Percentiles rank a stretch among this genome's conserved stretches.
phyloP scores from a whole-genome alignment of 1,139 yeast genomes.

The Suhomyces panamericanus region DNA sequence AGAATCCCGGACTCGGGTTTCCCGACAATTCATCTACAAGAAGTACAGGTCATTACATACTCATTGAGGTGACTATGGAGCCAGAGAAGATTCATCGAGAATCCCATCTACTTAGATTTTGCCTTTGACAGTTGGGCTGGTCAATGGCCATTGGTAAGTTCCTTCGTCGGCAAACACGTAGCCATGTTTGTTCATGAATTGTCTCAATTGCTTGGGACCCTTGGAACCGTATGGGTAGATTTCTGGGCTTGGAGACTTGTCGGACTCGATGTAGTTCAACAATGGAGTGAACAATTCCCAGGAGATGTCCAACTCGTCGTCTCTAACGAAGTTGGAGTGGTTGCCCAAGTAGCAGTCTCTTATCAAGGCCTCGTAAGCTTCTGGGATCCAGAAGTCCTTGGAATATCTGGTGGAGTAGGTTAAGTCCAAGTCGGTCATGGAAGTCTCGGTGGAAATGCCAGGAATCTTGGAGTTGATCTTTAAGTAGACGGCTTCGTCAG shows the following conservation, averaged over 20 bases:
- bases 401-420: conserved; percentile 79
- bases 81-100: background rate
- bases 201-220: conserved; percentile 71
- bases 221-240: conserved; percentile 86
- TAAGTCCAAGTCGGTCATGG: conserved; percentile 86
- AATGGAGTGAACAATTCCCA: conserved; percentile 95
- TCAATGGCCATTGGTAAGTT: conserved; percentile 80
- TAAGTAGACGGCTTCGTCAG: conserved; percentile 89
- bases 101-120: conserved; percentile 23
- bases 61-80: background rate
- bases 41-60: conserved; percentile 1
- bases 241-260: conserved; percentile 61
- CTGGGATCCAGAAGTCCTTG: conserved; percentile 90
- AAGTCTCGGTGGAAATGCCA: conserved; percentile 78
- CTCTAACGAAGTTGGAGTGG: conserved; percentile 96
- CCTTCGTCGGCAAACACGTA: conserved; percentile 62
- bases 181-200: conserved; percentile 67
- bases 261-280: conserved; percentile 72
- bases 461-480: conserved; percentile 93
- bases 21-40: background rate
- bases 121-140: conserved; percentile 54
- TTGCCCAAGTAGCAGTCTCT: conserved; percentile 89
- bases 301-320: conserved; percentile 91
- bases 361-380: conserved; percentile 94
- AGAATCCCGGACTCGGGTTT: background rate